Evolutionary conservation across 2,329 filamentous ascomycete species (phyloP).

Genomic region (Exophiala oligosperma): DNA sequence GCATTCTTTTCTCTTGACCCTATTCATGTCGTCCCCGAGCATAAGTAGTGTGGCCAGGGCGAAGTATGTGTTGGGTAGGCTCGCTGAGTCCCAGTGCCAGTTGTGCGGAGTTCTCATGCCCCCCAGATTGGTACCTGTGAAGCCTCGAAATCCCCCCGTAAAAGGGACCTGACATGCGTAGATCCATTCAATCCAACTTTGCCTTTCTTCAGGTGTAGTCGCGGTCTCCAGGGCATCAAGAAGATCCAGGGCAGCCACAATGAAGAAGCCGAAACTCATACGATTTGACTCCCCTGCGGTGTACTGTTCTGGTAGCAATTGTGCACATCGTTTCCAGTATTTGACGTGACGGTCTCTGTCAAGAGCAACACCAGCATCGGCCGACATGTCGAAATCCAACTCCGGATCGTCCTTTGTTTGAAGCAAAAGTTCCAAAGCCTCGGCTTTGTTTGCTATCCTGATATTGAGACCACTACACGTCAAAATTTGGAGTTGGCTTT

Average conservation of each 20-base stretch:
- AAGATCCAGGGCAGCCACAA: constrained; percentile 79
- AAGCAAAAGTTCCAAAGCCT: no score
- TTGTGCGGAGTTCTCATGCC: constrained; percentile 52
- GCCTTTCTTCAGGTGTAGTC: constrained; percentile 44
- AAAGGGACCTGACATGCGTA: constrained; percentile 80
- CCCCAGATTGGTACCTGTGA: constrained; percentile 65
- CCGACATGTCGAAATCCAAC: constrained; percentile 3
- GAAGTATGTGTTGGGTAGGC: constrained; percentile 86
- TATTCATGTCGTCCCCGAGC: constrained; percentile 62
- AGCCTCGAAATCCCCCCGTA: constrained; percentile 81
- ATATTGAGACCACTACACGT: no score
- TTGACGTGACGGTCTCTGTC: constrained; percentile 72
- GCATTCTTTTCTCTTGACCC: constrained; percentile 67
- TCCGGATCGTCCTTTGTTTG: no score
- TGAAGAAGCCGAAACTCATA: constrained; percentile 87
- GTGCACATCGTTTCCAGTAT: constrained; percentile 90
- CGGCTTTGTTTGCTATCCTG: no score
- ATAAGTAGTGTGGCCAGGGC: constrained; percentile 73
- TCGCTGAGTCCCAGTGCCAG: constrained; percentile 69
- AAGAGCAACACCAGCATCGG: constrained; percentile 34
- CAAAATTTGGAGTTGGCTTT: no score
- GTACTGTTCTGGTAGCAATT: constrained; percentile 75
- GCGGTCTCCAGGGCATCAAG: constrained; percentile 61
- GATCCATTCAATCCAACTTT: constrained; percentile 68
- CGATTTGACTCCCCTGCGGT: constrained; percentile 87